A percentile compares a stretch with the other conserved stretches of the same genome.
phyloP scores from a whole-genome alignment of 768 basidiomycete genomes.

The Vararia minispora region DNA sequence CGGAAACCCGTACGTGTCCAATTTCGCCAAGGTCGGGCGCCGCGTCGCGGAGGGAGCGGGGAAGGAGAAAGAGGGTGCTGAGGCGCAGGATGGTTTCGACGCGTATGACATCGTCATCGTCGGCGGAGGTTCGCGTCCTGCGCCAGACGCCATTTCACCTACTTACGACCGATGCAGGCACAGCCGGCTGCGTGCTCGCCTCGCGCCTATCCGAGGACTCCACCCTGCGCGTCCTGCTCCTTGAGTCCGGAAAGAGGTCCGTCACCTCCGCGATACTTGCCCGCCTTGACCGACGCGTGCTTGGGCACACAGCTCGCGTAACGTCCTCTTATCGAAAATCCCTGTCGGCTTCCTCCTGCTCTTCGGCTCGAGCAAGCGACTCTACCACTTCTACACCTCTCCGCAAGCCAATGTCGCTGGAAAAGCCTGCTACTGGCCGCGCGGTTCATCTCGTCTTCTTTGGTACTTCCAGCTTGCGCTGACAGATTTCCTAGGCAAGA shows the following conservation, averaged over 20 bases:
- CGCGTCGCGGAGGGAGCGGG: conserved; percentile 2
- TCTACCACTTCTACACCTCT: conserved; percentile 45
- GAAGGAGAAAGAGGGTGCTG: conserved; percentile 1
- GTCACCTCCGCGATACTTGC: not conserved
- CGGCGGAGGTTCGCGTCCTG: conserved; percentile 23
- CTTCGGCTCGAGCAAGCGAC: conserved; percentile 34
- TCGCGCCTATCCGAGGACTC: conserved; percentile 48
- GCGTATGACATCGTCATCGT: conserved; percentile 27
- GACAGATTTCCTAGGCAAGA: too few relatives aligned
- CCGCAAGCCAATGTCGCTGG: conserved; percentile 40
- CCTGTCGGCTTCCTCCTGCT: conserved; percentile 19
- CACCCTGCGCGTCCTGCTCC: conserved; percentile 37
- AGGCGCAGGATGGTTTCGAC: conserved; percentile 11
- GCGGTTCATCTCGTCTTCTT: conserved; percentile 31
- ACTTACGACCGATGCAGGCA: conserved; percentile 26
- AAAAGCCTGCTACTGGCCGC: conserved; percentile 46
- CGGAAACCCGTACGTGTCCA: too few relatives aligned
- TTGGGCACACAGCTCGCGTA: not conserved
- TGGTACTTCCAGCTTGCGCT: not conserved
- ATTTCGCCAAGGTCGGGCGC: conserved; percentile 5
- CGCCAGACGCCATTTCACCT: not conserved
- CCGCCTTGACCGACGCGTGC: not conserved
- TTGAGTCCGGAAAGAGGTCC: conserved; percentile 55
- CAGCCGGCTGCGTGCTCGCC: conserved; percentile 51
- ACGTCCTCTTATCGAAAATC: conserved; percentile 11